Evolutionary conservation across 495 filamentous ascomycete genomes (phyloP).

Genomic region (Penicillium desertorum): DNA sequence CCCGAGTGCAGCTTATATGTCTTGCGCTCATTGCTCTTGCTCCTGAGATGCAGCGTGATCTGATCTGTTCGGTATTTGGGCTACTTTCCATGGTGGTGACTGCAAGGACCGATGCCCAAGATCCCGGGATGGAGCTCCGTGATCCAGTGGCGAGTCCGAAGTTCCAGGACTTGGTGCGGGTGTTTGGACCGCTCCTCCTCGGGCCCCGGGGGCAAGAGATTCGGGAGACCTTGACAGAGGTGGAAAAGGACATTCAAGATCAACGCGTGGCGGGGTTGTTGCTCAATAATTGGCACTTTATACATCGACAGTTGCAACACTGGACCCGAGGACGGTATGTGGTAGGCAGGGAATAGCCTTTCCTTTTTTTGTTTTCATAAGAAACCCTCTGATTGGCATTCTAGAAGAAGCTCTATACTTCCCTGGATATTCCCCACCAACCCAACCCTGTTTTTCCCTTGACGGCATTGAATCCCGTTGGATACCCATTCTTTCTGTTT

Average conservation of each 20-base stretch:
- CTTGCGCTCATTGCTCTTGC: conserved; percentile 43
- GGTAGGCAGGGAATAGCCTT: background rate
- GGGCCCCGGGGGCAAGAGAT: conserved; percentile 12
- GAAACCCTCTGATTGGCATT: conserved; percentile 13
- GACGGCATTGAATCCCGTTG: conserved; percentile 13
- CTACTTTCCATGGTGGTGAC: conserved; percentile 34
- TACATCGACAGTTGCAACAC: conserved; percentile 35
- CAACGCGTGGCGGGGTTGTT: conserved; percentile 35
- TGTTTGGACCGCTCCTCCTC: conserved; percentile 39
- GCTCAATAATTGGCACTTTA: conserved; percentile 35
- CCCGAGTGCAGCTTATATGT: conserved; percentile 32
- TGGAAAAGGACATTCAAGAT: conserved; percentile 35
- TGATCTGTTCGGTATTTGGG: conserved; percentile 45
- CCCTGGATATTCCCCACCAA: background rate
- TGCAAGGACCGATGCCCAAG: conserved; percentile 24
- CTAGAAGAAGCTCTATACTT: conserved; percentile 3
- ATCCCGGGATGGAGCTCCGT: conserved; percentile 18
- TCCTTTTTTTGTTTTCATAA: too few species aligned
- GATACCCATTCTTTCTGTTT: conserved; percentile 6
- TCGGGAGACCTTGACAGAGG: conserved; percentile 10
- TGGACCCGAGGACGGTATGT: conserved; percentile 24
- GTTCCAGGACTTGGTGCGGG: conserved; percentile 31
- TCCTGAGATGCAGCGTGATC: conserved; percentile 38
- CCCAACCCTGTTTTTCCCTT: background rate
- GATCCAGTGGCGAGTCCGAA: conserved; percentile 21